A percentile compares a stretch with the other conserved stretches of the same genome.
These are phyloP conservation scores for Gossypium davidsonii DNA, from an alignment of 441 rosid species.

Conservation along the genomic window DNA sequence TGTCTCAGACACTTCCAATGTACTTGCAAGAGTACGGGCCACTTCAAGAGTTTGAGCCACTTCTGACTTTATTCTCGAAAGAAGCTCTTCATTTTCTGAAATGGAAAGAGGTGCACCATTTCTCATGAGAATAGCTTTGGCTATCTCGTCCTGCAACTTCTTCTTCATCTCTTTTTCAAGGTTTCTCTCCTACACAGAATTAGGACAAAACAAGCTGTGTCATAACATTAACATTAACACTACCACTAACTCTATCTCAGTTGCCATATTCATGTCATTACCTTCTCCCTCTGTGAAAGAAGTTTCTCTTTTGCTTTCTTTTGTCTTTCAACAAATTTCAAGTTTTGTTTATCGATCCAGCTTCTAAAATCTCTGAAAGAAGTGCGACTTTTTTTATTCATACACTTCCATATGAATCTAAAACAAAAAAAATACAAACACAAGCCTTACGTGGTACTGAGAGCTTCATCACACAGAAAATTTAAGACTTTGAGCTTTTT, in stretches of 20 bases:
- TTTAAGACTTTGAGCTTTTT: conserved; percentile 39
- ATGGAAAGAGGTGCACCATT: conserved; percentile 34
- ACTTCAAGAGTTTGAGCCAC: conserved; percentile 26
- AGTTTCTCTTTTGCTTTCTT: conserved; percentile 20
- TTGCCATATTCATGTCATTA: conserved; percentile 3
- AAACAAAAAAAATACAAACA: background rate
- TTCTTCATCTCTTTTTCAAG: conserved; percentile 34
- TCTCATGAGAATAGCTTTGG: conserved; percentile 29
- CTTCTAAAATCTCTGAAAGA: conserved; percentile 23
- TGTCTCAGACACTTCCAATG: conserved; percentile 7
- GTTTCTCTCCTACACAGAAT: conserved; percentile 33
- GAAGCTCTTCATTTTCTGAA: conserved; percentile 28
- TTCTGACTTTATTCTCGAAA: conserved; percentile 30
- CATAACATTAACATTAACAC: background rate
- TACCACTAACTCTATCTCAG: background rate
- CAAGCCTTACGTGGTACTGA: conserved; percentile 23
- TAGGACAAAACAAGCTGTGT: background rate
- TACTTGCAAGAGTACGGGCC: conserved; percentile 23
- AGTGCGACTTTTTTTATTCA: background rate
- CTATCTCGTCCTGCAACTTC: conserved; percentile 35
- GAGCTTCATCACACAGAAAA: conserved; percentile 43
- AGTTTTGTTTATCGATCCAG: conserved; percentile 28
- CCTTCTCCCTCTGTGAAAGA: conserved; percentile 29
- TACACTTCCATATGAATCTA: background rate
- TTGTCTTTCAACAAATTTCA: conserved; percentile 16